phyloP scores from a whole-genome alignment of 164 flowering plant genomes.

The Kingdonia uniflora region DNA sequence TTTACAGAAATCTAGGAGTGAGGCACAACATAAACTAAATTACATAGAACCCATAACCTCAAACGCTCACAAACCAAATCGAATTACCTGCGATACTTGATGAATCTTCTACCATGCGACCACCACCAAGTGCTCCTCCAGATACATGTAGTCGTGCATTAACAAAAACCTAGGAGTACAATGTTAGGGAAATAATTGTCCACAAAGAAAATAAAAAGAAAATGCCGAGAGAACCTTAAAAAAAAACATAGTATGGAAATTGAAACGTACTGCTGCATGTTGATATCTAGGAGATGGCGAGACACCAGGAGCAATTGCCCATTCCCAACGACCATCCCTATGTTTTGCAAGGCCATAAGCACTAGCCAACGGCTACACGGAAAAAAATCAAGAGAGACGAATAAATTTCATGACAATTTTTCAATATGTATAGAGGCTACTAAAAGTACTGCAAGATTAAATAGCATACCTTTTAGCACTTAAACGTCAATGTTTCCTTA shows the following conservation, averaged over 20 bases:
- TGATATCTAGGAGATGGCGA: constrained; percentile 99
- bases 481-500: too few species aligned
- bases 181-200: too few species aligned
- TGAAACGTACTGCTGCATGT: constrained; percentile 87
- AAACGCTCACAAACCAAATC: neutral
- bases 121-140: constrained; percentile 99
- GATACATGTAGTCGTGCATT: constrained; percentile 99
- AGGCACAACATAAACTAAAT: too few species aligned
- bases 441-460: too few species aligned
- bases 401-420: too few species aligned
- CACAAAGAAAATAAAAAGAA: too few species aligned
- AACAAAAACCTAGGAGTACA: constrained; percentile 69
- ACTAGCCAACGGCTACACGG: constrained; percentile 78
- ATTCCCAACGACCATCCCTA: constrained; percentile 99
- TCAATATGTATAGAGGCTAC: too few species aligned
- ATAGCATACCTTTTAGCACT: too few species aligned
- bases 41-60: too few species aligned
- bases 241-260: constrained; percentile 61
- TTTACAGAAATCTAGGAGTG: too few species aligned
- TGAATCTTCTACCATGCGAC: constrained; percentile 98
- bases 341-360: constrained; percentile 99
- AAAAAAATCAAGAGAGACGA: too few species aligned
- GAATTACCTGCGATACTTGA: constrained; percentile 89
- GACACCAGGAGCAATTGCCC: constrained; percentile 99
- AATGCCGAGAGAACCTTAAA: constrained; percentile 12